phyloP scores from a whole-genome alignment of 2,329 filamentous ascomycete species.

The Pseudogymnoascus sp. region DNA sequence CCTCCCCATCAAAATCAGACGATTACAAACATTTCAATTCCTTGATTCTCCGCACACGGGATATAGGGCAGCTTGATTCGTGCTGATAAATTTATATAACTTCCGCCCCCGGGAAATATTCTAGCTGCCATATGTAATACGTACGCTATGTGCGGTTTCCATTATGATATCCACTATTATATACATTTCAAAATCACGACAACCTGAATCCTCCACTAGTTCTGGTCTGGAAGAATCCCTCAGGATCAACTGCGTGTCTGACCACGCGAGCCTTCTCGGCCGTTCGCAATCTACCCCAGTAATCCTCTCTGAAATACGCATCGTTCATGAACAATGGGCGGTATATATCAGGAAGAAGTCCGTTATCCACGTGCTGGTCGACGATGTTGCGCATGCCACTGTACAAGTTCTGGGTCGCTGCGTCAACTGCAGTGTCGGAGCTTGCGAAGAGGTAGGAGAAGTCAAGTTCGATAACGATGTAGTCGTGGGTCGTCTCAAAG shows the following conservation, averaged over 20 bases:
- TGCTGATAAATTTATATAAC: neutral
- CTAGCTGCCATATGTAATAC: neutral
- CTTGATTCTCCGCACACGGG: neutral
- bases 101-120: neutral
- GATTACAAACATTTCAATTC: neutral
- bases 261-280: conserved; percentile 16
- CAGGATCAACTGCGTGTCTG: conserved; percentile 27
- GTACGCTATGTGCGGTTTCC: too few species aligned
- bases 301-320: conserved; percentile 21
- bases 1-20: neutral
- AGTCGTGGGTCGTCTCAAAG: conserved; percentile 23
- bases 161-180: neutral
- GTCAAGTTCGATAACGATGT: conserved; percentile 30
- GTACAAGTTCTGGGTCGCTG: conserved; percentile 2
- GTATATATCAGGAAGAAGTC: conserved; percentile 18
- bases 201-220: conserved; percentile 25
- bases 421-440: conserved; percentile 7
- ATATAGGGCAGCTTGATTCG: neutral
- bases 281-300: conserved; percentile 15
- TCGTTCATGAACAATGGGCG: conserved; percentile 32
- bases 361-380: conserved; percentile 4
- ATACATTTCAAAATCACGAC: conserved; percentile 16
- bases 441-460: conserved; percentile 18
- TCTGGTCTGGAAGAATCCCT: conserved; percentile 23
- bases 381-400: conserved; percentile 7